These are phyloP conservation scores for Neonectria sp. DNA, from an alignment of 2,329 filamentous ascomycete genomes.

Conservation along the genomic window DNA sequence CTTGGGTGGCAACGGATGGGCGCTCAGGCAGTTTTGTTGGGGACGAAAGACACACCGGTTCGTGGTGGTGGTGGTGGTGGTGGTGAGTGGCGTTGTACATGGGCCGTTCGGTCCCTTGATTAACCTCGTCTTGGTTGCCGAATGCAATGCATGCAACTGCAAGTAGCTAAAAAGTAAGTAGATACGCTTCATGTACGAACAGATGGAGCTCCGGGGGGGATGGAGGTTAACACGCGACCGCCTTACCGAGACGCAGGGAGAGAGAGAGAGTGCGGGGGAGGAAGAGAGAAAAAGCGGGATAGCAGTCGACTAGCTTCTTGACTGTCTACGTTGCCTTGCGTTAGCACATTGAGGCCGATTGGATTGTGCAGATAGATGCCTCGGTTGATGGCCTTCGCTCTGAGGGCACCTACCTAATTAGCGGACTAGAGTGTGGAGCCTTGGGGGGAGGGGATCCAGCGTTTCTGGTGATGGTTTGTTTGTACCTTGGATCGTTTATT, in stretches of 20 bases:
- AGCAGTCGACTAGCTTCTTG: background rate
- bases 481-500: too few relatives aligned
- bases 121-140: background rate
- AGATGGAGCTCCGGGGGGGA: background rate
- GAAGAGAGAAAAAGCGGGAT: constrained; percentile 9
- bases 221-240: constrained; percentile 15
- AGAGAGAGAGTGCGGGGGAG: constrained; percentile 8
- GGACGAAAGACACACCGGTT: background rate
- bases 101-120: background rate
- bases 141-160: constrained; percentile 9
- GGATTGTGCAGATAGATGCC: too few relatives aligned
- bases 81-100: background rate
- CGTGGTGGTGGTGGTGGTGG: background rate
- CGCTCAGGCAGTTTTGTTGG: background rate
- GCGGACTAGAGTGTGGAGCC: too few relatives aligned
- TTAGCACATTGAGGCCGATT: background rate
- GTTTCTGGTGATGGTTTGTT: too few relatives aligned
- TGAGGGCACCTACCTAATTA: too few relatives aligned
- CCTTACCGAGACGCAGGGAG: background rate
- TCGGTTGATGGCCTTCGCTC: too few relatives aligned
- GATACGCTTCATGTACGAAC: background rate
- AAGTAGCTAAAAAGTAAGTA: background rate
- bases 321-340: background rate
- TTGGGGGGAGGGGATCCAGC: too few relatives aligned
- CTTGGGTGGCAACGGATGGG: background rate